Percentiles rank a stretch among this genome's conserved stretches.
Conservation (phyloP, 129 eudicot genomes). For the Chrysanthemum makinoi region DNA sequence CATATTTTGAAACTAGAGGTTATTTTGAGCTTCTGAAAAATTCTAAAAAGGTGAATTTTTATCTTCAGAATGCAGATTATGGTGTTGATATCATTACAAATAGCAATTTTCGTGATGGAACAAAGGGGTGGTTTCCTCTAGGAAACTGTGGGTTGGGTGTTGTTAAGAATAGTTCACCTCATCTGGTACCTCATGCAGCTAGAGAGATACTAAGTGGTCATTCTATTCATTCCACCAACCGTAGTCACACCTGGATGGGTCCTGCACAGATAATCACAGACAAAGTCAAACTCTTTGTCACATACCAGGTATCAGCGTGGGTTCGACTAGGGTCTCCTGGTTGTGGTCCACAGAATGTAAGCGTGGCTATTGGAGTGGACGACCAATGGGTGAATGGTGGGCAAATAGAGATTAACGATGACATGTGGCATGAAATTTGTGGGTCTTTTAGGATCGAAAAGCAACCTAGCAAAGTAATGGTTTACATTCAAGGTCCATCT, state of each 20-base stretch:
- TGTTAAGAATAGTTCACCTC: constrained; percentile 51
- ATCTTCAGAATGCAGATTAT: constrained; percentile 49
- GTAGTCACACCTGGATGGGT: constrained; percentile 76
- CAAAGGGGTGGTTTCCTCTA: constrained; percentile 79
- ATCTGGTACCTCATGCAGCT: constrained; percentile 65
- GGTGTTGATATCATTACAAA: constrained; percentile 73
- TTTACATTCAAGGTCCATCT: constrained; percentile 72
- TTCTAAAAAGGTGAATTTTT: not conserved
- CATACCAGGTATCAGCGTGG: constrained; percentile 98
- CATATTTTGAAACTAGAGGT: too few relatives aligned
- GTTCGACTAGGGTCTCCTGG: constrained; percentile 59
- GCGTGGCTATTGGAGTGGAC: constrained; percentile 73
- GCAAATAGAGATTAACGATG: constrained; percentile 62
- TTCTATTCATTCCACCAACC: constrained; percentile 42
- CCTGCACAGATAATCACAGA: constrained; percentile 75
- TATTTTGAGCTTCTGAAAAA: not conserved
- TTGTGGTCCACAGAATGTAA: constrained; percentile 57
- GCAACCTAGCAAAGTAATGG: constrained; percentile 52
- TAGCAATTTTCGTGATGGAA: constrained; percentile 61
- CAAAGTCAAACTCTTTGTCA: constrained; percentile 57
- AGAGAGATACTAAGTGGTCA: constrained; percentile 42
- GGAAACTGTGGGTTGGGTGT: constrained; percentile 65
- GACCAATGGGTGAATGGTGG: constrained; percentile 85
- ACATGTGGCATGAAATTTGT: constrained; percentile 70
- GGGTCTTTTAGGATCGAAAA: constrained; percentile 76